A percentile compares a stretch with the other conserved stretches of the same genome.
These are phyloP conservation scores for Cystobasidium ongulense DNA, from an alignment of 768 basidiomycete species.

Conservation along the genomic window DNA sequence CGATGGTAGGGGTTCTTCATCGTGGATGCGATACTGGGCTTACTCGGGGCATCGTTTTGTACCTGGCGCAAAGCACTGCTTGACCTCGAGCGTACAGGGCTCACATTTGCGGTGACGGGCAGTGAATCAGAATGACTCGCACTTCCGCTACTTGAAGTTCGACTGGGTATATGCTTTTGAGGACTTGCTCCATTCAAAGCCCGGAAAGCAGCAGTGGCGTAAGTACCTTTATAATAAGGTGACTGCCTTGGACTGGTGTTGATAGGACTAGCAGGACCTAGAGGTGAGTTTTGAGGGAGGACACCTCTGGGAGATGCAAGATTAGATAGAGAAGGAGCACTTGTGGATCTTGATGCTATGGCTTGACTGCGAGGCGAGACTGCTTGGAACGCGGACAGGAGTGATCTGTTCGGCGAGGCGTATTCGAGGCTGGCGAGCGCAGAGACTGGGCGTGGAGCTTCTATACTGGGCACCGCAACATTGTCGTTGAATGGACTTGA, in stretches of 20 bases:
- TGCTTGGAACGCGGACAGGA: constrained; percentile 24
- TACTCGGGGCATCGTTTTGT: neutral
- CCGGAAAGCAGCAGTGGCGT: neutral
- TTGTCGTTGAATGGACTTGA: neutral
- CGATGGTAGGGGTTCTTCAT: no score
- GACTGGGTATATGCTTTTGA: neutral
- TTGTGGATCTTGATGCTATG: neutral
- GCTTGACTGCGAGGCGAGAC: constrained; percentile 1
- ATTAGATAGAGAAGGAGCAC: neutral
- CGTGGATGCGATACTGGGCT: neutral
- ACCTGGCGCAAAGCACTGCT: neutral
- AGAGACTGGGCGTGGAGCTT: neutral
- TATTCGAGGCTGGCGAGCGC: neutral
- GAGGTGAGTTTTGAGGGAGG: neutral
- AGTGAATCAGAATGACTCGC: neutral
- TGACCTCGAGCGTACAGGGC: neutral
- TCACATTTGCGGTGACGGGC: neutral
- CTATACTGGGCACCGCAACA: neutral
- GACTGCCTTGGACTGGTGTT: neutral
- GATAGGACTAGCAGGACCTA: neutral
- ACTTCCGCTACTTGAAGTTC: neutral
- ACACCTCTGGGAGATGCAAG: neutral
- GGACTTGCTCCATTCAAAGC: constrained; percentile 17
- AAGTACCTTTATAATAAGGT: neutral
- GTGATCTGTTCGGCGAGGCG: constrained; percentile 4